These are phyloP conservation scores for Chrysoporthe cubensis DNA, from an alignment of 2,329 filamentous ascomycete species.

Conservation along the genomic window DNA sequence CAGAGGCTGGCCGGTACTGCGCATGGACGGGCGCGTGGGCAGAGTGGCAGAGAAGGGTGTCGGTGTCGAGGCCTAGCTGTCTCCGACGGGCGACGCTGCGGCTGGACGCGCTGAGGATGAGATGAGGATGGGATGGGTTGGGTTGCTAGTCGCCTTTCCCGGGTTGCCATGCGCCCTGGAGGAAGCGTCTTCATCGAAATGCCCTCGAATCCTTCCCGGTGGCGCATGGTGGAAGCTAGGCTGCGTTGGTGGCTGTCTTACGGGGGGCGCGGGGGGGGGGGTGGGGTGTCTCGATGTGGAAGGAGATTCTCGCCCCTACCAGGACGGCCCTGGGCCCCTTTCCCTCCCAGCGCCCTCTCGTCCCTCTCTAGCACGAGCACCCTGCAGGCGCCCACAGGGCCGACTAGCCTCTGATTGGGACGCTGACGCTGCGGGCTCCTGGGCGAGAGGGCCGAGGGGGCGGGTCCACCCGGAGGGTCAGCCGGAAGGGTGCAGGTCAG, in stretches of 20 bases:
- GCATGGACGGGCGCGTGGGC: not conserved
- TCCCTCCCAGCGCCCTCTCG: not conserved
- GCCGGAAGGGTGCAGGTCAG: not conserved
- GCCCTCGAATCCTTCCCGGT: slow-evolving; percentile 5
- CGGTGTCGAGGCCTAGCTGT: too few species aligned
- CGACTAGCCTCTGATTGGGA: not conserved
- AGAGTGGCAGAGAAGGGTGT: not conserved
- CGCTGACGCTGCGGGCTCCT: not conserved
- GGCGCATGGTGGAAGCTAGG: not conserved
- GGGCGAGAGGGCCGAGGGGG: not conserved
- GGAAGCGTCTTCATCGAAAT: not conserved
- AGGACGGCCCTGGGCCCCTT: not conserved
- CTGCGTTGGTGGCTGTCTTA: slow-evolving; percentile 5
- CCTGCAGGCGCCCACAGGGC: not conserved
- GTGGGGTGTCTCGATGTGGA: slow-evolving; percentile 3
- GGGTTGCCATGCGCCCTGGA: not conserved
- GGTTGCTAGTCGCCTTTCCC: too few species aligned
- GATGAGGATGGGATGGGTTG: too few species aligned
- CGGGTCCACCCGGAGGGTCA: not conserved
- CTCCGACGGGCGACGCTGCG: too few species aligned
- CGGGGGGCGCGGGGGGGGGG: not conserved
- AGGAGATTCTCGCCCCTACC: not conserved
- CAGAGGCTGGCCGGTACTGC: not conserved
- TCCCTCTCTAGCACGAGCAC: not conserved
- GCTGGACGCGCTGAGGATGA: too few species aligned